Evolutionary conservation across 2,329 filamentous ascomycete genomes (phyloP).

Genomic region (Fusarium multiceps): DNA sequence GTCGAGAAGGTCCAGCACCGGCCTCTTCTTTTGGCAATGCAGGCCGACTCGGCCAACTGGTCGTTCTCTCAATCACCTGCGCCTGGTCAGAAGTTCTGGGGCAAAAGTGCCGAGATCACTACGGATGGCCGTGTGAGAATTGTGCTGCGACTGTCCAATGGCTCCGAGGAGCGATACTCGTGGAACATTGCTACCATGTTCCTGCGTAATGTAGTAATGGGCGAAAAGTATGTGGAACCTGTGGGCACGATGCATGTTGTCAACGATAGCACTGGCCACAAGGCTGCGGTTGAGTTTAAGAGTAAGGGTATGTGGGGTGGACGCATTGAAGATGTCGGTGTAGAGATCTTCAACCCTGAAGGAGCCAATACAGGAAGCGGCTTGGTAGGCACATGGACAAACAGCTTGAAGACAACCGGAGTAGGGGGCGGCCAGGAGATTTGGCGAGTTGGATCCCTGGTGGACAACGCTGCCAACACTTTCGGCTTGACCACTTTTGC

Average conservation of each 20-base stretch:
- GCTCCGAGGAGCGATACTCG: conserved; percentile 82
- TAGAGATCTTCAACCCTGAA: conserved; percentile 75
- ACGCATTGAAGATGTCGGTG: conserved; percentile 86
- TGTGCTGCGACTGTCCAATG: conserved; percentile 73
- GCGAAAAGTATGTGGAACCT: conserved; percentile 97
- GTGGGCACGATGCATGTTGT: conserved; percentile 88
- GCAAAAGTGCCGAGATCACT: conserved; percentile 93
- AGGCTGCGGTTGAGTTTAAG: conserved; percentile 90
- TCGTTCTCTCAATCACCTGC: conserved; percentile 87
- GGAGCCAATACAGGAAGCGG: conserved; percentile 74
- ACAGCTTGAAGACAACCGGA: conserved; percentile 73
- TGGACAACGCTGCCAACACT: conserved; percentile 80
- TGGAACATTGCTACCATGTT: conserved; percentile 92
- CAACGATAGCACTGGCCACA: conserved; percentile 86
- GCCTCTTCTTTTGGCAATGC: conserved; percentile 90
- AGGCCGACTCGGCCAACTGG: conserved; percentile 89
- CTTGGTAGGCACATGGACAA: conserved; percentile 87
- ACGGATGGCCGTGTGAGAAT: conserved; percentile 89
- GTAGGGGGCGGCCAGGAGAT: conserved; percentile 72
- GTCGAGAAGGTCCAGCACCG: conserved; percentile 96
- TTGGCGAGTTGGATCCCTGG: conserved; percentile 82
- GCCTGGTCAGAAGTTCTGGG: conserved; percentile 98
- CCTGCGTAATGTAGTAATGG: conserved; percentile 94
- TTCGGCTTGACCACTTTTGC: conserved; percentile 93
- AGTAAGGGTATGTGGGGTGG: conserved; percentile 97